Conservation (phyloP, 805 yeast species). For the Jamesozyma lodderae region DNA sequence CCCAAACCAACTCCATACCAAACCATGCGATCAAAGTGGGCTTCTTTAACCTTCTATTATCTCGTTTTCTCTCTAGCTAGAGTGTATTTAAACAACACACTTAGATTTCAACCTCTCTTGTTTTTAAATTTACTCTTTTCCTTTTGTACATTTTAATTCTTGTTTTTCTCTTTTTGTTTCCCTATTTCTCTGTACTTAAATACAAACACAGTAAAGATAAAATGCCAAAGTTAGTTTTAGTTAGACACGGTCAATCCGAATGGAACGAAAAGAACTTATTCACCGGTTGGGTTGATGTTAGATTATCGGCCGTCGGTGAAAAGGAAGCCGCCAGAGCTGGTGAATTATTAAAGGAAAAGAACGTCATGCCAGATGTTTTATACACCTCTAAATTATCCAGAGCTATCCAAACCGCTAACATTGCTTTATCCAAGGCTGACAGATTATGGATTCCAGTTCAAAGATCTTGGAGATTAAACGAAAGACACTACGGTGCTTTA, state of each 20-base stretch:
- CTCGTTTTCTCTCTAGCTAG: too few species aligned
- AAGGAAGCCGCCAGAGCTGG: slow-evolving; percentile 93
- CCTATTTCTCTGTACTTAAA: neutral
- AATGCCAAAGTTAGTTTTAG: slow-evolving; percentile 70
- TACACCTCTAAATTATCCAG: slow-evolving; percentile 88
- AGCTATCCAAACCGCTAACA: slow-evolving; percentile 95
- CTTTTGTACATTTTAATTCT: too few species aligned
- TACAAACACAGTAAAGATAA: neutral
- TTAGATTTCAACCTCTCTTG: too few species aligned
- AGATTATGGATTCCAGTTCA: slow-evolving; percentile 83
- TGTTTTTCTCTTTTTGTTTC: neutral
- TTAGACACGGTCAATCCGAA: slow-evolving; percentile 99
- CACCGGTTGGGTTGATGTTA: slow-evolving; percentile 98
- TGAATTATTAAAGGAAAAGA: slow-evolving; percentile 78
- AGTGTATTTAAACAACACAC: neutral
- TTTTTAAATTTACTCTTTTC: neutral
- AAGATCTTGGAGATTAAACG: slow-evolving; percentile 97
- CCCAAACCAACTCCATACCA: too few species aligned
- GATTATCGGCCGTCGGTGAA: slow-evolving; percentile 72
- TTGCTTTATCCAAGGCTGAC: slow-evolving; percentile 83
- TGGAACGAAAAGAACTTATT: slow-evolving; percentile 97
- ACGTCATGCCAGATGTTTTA: slow-evolving; percentile 74
- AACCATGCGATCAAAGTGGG: too few species aligned
- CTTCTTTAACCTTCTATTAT: too few species aligned
- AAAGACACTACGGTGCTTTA: slow-evolving; percentile 97